Evolutionary conservation across 345 rosid species (phyloP).

Genomic region (Isatis tinctoria): DNA sequence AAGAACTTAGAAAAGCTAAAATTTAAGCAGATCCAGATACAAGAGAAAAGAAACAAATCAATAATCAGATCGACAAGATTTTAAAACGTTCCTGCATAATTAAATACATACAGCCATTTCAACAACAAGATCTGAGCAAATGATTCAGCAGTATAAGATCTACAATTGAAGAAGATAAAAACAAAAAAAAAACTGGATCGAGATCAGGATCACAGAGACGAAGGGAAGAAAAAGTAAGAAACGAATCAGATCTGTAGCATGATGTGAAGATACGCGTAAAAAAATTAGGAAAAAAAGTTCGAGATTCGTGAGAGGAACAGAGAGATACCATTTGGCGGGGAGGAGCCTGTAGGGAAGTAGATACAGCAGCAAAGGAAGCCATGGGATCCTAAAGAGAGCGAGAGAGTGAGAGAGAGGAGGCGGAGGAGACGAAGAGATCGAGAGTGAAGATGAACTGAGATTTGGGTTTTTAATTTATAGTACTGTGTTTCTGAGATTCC

Average conservation of each 20-base stretch:
- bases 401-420: not conserved
- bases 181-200: conserved; percentile 11
- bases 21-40: not conserved
- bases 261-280: not conserved
- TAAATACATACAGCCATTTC: not conserved
- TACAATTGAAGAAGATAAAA: not conserved
- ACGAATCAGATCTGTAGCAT: conserved; percentile 1
- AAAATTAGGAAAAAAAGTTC: not conserved
- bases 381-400: not conserved
- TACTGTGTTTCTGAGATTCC: conserved; percentile 20
- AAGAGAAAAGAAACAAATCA: not conserved
- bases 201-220: not conserved
- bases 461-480: conserved; percentile 1
- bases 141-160: not conserved
- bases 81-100: not conserved
- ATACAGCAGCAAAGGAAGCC: conserved; percentile 14
- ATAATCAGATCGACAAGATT: not conserved
- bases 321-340: conserved; percentile 16
- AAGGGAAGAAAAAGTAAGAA: not conserved
- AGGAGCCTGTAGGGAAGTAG: not conserved
- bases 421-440: not conserved
- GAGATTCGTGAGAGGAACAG: not conserved
- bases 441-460: not conserved
- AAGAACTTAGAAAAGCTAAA: too few relatives aligned
- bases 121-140: not conserved